Base-by-base conservation (phyloP, 2,329 filamentous ascomycete genomes). In the Lasiodiplodia sp. region DNA sequence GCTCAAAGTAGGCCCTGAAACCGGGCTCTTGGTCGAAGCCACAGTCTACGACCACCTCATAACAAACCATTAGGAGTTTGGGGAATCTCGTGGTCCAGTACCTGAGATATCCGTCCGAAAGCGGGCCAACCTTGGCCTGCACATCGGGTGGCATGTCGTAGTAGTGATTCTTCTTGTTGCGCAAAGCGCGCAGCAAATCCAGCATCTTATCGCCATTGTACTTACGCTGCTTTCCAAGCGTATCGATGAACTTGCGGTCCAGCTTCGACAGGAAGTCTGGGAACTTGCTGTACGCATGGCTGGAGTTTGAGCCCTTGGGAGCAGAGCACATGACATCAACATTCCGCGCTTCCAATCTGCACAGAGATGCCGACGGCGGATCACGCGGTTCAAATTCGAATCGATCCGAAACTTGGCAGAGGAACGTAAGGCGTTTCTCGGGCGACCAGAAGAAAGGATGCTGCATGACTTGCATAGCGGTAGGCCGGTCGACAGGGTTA, bases 81-180 rank as follows among this genome's bases (percentile, higher is more conserved):
- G 94, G 93, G 75, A 97, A 97, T 69, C 88, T 85, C 8, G 87
- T 83, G 0, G 91, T 92, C 92, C 94, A 97, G 76, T 96, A 97
- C 12, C 85, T 85, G 55, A 97, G 82, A 76, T 97, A 97, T 0
- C 92, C 93, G 16, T 93, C 90, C 0, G 93, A 91, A 69, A 95
- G 77, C 10, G 89, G 82, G 0, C 93, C 94, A 0, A 97, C 92
- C 73, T 86, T 85, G 62, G 84, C 84, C 80, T 91, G 95, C 71
- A 97, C 86, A 60, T 88, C 82, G 16, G 94, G 92, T 7, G 92
- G 87, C 92, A 99, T 95, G 78, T 99, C 96, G 76, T 97, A 94
- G 78, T 97, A 99, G 77, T 99, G 96, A 72, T 98, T 97, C 75
- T 92, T 92, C 87, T 99, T 99, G 81, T 99, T 99, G 28, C 96